Percentiles rank a stretch among this genome's conserved stretches.
Evolutionary conservation across 2,329 filamentous ascomycete genomes (phyloP).

Genomic region (Calcarisporium arbuscula): DNA sequence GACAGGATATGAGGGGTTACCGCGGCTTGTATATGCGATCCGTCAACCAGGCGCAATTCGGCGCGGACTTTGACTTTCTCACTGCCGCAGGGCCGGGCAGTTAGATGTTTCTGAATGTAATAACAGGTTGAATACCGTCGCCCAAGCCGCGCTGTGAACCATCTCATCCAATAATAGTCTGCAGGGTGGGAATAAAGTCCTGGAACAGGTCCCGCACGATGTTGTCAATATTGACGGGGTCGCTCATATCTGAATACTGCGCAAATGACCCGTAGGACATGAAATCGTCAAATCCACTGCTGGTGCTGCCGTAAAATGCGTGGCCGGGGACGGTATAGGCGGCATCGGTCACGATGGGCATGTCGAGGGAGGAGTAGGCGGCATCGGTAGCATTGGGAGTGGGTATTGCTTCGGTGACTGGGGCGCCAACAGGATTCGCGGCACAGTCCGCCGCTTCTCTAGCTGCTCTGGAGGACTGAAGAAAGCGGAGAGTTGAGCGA

Average conservation of each 20-base stretch:
- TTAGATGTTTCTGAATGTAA: neutral
- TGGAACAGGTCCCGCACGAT: slow-evolving; percentile 29
- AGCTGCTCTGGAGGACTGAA: no score
- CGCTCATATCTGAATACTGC: slow-evolving; percentile 20
- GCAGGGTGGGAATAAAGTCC: slow-evolving; percentile 25
- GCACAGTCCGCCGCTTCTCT: no score
- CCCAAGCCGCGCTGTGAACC: neutral
- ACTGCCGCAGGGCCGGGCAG: slow-evolving; percentile 34
- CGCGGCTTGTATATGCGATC: slow-evolving; percentile 51
- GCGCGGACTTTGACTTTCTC: slow-evolving; percentile 57
- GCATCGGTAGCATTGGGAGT: no score
- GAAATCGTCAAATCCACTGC: slow-evolving; percentile 21
- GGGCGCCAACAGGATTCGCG: no score
- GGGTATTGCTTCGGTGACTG: no score
- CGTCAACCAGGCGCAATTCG: slow-evolving; percentile 54
- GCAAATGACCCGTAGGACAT: slow-evolving; percentile 19
- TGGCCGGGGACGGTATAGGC: no score
- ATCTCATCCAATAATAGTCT: neutral
- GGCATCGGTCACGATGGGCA: no score
- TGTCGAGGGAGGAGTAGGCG: no score
- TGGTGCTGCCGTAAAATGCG: no score
- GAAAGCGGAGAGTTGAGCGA: no score
- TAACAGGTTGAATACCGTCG: slow-evolving; percentile 4
- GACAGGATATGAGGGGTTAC: slow-evolving; percentile 45
- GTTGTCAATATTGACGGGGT: slow-evolving; percentile 24